These are phyloP conservation scores for Sordariomycetes sp. DNA, from an alignment of 2,329 filamentous ascomycete genomes.

Conservation along the genomic window DNA sequence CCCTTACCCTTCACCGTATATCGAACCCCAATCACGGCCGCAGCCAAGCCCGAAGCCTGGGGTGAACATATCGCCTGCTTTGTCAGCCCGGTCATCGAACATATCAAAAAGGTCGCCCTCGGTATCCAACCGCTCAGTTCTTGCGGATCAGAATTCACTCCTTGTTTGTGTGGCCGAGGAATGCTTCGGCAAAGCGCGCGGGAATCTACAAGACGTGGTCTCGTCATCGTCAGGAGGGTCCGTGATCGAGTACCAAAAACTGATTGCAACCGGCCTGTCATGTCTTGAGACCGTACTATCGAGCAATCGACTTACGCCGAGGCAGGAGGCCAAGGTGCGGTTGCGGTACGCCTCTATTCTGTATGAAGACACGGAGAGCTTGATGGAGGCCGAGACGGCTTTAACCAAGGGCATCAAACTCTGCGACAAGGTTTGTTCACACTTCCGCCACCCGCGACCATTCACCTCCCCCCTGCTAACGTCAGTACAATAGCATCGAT, in stretches of 20 bases:
- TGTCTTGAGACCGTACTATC: constrained; percentile 63
- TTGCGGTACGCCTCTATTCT: constrained; percentile 63
- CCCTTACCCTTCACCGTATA: constrained; percentile 1
- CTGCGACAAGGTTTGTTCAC: constrained; percentile 47
- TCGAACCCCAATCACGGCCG: constrained; percentile 11
- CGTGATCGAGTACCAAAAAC: constrained; percentile 51
- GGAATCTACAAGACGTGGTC: constrained; percentile 29
- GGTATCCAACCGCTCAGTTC: constrained; percentile 25
- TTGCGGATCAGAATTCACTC: constrained; percentile 43
- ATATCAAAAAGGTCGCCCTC: constrained; percentile 31
- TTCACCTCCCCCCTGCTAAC: not conserved
- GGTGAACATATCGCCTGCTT: constrained; percentile 28
- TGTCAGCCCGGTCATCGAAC: constrained; percentile 26
- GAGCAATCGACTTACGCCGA: constrained; percentile 47
- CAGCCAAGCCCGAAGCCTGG: constrained; percentile 27
- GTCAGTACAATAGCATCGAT: constrained; percentile 20
- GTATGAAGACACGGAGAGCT: constrained; percentile 66
- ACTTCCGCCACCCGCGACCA: not conserved
- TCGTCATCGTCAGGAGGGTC: constrained; percentile 35
- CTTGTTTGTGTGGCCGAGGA: constrained; percentile 67
- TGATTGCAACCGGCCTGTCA: constrained; percentile 61
- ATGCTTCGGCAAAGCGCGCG: constrained; percentile 57
- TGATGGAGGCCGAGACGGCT: constrained; percentile 61
- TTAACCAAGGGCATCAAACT: constrained; percentile 61
- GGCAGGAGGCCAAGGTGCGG: constrained; percentile 58